Conservation (phyloP, 257 asterid genomes). For the Euphrasia confusa region DNA sequence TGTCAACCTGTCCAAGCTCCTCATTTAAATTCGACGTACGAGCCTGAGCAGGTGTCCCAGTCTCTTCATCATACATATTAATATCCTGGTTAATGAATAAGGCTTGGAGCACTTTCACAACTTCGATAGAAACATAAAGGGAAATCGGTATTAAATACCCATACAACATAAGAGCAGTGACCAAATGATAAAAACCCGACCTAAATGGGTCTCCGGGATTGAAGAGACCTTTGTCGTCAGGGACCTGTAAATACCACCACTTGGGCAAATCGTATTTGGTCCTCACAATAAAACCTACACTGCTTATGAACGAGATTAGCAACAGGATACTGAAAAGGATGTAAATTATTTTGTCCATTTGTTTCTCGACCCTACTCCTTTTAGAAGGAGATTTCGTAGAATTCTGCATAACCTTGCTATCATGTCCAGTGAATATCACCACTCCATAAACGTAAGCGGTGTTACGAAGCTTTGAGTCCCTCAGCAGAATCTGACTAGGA, state of each 20-base stretch:
- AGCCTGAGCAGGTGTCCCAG: slow-evolving; percentile 93
- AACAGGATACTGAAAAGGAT: slow-evolving; percentile 71
- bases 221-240: slow-evolving; percentile 42
- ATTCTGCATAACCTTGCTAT: slow-evolving; percentile 95
- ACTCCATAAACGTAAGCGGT: slow-evolving; percentile 78
- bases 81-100: slow-evolving; percentile 78
- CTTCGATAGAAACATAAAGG: slow-evolving; percentile 88
- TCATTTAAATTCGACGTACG: slow-evolving; percentile 91
- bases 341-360: slow-evolving; percentile 91
- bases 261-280: slow-evolving; percentile 62
- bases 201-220: slow-evolving; percentile 53
- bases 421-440: slow-evolving; percentile 83
- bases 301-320: slow-evolving; percentile 70
- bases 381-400: slow-evolving; percentile 89
- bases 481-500: slow-evolving; percentile 86
- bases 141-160: slow-evolving; percentile 95
- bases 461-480: slow-evolving; percentile 94
- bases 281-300: slow-evolving; percentile 68
- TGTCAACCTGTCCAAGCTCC: slow-evolving; percentile 90
- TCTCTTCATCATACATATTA: slow-evolving; percentile 84
- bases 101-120: slow-evolving; percentile 92
- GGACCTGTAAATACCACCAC: slow-evolving; percentile 87
- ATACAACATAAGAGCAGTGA: slow-evolving; percentile 88
- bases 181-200: slow-evolving; percentile 71
- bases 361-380: slow-evolving; percentile 80